Base-by-base conservation (phyloP, 164 flowering plant species). In the Saururus chinensis region DNA sequence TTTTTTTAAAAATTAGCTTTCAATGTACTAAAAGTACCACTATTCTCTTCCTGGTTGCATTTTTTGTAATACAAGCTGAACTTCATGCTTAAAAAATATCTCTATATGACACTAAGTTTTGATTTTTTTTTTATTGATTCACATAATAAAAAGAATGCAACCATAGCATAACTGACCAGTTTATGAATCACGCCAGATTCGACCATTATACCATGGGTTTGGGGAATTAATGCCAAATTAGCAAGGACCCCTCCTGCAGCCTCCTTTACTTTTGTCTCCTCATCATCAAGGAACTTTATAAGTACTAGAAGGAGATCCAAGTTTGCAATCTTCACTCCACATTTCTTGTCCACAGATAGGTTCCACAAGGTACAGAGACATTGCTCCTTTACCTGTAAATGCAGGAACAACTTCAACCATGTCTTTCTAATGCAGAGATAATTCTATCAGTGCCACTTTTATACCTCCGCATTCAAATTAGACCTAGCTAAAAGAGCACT, bases 231-330 rank as follows among this genome's bases (percentile, higher is more conserved):
- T 56, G 91, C 76, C 67, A 92, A 67, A 75, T 86, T 89, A 60
- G 95, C 89, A 67, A 92, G 64, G 52, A 89, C 82, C 42, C 96
- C 92, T 51, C 91, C 93, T 4, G 87, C 84, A 63, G 95, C 85
- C 78, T 87, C 93, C 73, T 73, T 77, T 64, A 89, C 85, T 68
- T 75, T 80, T 45, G 78, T 59, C 59, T 81, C 80, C 22, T 92
- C 91, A 60, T 84, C 88, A 53, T 81, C 87, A 68, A 89, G 70
- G 60, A 60, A 78, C 70, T 79, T 87, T 11, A 89, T 60, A 59
- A 87, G 80, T 62, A 76, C 56, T 8, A 84, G 83, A 66, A 92
- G 66, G 53, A 83, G 75, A 64, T 82, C 89, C 23, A 40, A 7
- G 62, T 66, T 74, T 55, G 81, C 84, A 67, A 89, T 82, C 74